Evolutionary conservation across 306 rosid species (phyloP).

Genomic region (Ceratonia siliqua): DNA sequence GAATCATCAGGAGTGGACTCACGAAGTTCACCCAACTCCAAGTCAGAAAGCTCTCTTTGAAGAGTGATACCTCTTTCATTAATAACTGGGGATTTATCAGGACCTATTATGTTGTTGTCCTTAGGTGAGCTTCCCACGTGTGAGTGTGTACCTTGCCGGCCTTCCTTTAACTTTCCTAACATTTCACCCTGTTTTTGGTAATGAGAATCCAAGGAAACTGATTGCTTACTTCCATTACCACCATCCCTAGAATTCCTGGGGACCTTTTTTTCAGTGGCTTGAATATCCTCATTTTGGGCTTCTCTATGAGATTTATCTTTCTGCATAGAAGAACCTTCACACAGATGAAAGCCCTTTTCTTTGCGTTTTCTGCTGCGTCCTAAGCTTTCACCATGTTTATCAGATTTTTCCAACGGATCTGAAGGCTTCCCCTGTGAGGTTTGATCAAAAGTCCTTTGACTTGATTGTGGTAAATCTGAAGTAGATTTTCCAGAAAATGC

Average conservation of each 20-base stretch:
- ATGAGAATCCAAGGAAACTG: conserved; percentile 50
- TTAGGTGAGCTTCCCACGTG: conserved; percentile 57
- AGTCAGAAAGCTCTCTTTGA: conserved; percentile 88
- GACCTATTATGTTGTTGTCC: conserved; percentile 50
- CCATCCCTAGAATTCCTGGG: conserved; percentile 64
- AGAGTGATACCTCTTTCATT: conserved; percentile 71
- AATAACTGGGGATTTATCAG: conserved; percentile 54
- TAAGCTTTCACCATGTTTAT: conserved; percentile 52
- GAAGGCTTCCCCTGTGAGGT: conserved; percentile 49
- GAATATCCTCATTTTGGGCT: conserved; percentile 51
- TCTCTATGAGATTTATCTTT: conserved; percentile 60
- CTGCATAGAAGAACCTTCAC: conserved; percentile 45
- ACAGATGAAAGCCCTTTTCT: conserved; percentile 54
- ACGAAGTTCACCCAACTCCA: conserved; percentile 95
- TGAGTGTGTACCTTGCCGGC: conserved; percentile 45
- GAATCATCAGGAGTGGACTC: conserved; percentile 76
- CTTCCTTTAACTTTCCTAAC: conserved; percentile 62
- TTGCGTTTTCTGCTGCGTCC: conserved; percentile 57
- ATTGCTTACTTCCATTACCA: conserved; percentile 56
- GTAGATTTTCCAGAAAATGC: conserved; percentile 56
- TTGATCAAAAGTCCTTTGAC: conserved; percentile 60
- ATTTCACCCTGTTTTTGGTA: conserved; percentile 61
- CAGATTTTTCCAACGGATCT: conserved; percentile 55
- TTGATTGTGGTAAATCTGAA: conserved; percentile 62
- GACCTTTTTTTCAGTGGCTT: conserved; percentile 53